A percentile compares a stretch with the other conserved stretches of the same genome.
Conservation (phyloP, 305 asterid species). For the Solanum hybrid region DNA sequence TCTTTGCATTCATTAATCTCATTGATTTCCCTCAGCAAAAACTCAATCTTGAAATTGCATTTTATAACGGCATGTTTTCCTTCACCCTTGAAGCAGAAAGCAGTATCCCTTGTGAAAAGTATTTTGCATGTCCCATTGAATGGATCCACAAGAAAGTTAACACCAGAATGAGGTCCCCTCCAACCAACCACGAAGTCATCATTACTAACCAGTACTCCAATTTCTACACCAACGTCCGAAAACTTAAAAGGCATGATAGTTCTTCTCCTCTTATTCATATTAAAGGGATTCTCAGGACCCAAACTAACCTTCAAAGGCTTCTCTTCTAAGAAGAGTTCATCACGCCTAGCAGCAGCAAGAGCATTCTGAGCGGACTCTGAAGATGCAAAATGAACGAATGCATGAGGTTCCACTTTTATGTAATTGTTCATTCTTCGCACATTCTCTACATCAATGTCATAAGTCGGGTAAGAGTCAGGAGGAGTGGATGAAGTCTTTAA, state of each 20-base stretch:
- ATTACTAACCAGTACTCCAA: constrained; percentile 46
- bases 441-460: constrained; percentile 19
- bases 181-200: constrained; percentile 71
- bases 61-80: constrained; percentile 37
- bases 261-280: constrained; percentile 68
- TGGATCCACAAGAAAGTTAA: constrained; percentile 80
- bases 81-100: constrained; percentile 43
- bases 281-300: constrained; percentile 68
- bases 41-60: constrained; percentile 68
- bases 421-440: constrained; percentile 34
- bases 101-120: constrained; percentile 56
- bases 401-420: constrained; percentile 68
- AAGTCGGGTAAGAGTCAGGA: constrained; percentile 58
- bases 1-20: constrained; percentile 36
- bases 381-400: constrained; percentile 75
- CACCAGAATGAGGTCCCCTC: constrained; percentile 49
- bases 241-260: constrained; percentile 42
- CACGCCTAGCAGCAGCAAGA: constrained; percentile 44
- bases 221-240: constrained; percentile 40
- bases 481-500: constrained; percentile 95
- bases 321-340: constrained; percentile 32
- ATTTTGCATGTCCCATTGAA: constrained; percentile 64
- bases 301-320: constrained; percentile 50
- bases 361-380: constrained; percentile 45
- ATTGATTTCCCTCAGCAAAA: constrained; percentile 56